Percentiles rank a stretch among this genome's conserved stretches.
These are phyloP conservation scores for Effrenium voratum DNA, from an alignment of 73 alveolate species.

Conservation along the genomic window DNA sequence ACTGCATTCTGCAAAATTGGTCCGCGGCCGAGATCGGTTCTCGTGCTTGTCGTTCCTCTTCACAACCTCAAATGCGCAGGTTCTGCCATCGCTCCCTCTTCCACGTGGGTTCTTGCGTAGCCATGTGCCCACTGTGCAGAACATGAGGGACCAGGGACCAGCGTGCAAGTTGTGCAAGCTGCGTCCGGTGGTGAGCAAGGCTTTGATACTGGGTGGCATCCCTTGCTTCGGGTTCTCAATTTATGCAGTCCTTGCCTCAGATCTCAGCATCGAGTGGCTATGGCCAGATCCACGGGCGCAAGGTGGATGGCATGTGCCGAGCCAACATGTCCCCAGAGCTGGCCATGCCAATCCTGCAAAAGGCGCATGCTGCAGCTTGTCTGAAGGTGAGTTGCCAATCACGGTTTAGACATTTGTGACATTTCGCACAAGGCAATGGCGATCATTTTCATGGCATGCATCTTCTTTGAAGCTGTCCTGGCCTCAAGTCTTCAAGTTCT, in stretches of 20 bases:
- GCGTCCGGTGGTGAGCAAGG: not conserved
- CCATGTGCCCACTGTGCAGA: too few species aligned
- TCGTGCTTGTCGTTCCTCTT: not conserved
- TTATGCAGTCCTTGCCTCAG: not conserved
- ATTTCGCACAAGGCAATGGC: not conserved
- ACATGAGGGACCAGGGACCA: too few species aligned
- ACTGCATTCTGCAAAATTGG: slow-evolving; percentile 22
- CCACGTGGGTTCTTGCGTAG: slow-evolving; percentile 53
- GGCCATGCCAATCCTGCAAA: slow-evolving; percentile 30
- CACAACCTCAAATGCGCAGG: not conserved
- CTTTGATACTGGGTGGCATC: not conserved
- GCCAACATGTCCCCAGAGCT: not conserved
- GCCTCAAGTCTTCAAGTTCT: not conserved
- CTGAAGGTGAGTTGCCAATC: not conserved
- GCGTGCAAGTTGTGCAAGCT: not conserved
- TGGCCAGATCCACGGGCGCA: not conserved
- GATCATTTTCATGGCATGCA: slow-evolving; percentile 14
- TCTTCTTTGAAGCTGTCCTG: not conserved
- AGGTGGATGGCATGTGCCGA: slow-evolving; percentile 55
- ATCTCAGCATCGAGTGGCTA: not conserved
- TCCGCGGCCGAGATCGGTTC: not conserved
- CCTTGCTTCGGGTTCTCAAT: too few species aligned
- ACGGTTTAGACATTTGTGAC: not conserved
- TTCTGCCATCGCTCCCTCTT: not conserved
- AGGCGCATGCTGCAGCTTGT: slow-evolving; percentile 17